Conservation (phyloP, 345 rosid species). For the Rhodamnia rubescens region DNA sequence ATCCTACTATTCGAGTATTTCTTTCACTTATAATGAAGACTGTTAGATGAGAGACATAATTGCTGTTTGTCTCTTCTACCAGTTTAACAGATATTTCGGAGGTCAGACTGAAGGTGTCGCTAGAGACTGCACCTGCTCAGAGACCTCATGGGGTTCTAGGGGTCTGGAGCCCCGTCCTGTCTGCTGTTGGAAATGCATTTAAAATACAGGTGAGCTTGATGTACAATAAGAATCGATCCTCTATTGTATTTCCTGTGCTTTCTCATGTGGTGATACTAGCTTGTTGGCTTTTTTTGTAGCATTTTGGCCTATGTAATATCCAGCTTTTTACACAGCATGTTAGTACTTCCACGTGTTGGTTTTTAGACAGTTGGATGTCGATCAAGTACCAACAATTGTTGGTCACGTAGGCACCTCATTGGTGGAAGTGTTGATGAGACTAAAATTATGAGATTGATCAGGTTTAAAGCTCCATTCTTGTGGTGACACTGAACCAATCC, state of each 20-base stretch:
- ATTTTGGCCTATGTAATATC: not conserved
- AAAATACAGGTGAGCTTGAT: slow-evolving; percentile 72
- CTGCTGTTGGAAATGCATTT: slow-evolving; percentile 96
- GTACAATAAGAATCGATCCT: not conserved
- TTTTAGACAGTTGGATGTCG: not conserved
- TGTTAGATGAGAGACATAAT: not conserved
- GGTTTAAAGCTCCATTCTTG: not conserved
- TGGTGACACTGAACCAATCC: not conserved
- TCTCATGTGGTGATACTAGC: not conserved
- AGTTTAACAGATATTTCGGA: slow-evolving; percentile 96
- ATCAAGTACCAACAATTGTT: not conserved
- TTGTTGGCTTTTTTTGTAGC: not conserved
- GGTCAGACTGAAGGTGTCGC: slow-evolving; percentile 69
- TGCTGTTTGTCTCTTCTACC: slow-evolving; percentile 13
- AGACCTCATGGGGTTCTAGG: slow-evolving; percentile 94
- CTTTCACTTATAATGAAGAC: not conserved
- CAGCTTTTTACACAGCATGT: not conserved
- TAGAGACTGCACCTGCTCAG: slow-evolving; percentile 86
- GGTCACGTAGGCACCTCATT: not conserved
- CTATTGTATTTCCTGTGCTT: not conserved
- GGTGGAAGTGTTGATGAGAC: not conserved
- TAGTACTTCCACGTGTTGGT: not conserved
- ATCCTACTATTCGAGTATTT: not conserved
- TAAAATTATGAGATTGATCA: not conserved
- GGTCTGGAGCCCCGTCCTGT: slow-evolving; percentile 90